These are phyloP conservation scores for Colletotrichum plurivorum DNA, from an alignment of 2,329 filamentous ascomycete genomes.

Conservation along the genomic window DNA sequence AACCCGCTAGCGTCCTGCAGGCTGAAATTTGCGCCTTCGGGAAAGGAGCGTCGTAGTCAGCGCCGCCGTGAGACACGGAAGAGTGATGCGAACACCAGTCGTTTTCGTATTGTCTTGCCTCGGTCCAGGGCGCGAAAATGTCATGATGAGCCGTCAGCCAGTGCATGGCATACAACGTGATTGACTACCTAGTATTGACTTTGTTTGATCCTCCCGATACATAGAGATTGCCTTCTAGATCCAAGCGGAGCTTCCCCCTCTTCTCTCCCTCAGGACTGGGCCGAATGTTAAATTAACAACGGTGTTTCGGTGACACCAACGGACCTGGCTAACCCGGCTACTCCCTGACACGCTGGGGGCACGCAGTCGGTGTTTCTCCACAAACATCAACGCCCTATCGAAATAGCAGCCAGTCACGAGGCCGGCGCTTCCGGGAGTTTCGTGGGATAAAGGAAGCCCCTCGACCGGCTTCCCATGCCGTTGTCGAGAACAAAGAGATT, in stretches of 20 bases:
- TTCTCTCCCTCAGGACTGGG: neutral
- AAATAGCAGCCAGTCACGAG: neutral
- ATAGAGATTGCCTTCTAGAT: constrained; percentile 18
- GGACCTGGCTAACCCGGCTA: constrained; percentile 1
- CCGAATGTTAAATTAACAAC: constrained; percentile 27
- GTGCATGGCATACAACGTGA: neutral
- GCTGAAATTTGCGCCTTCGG: constrained; percentile 1
- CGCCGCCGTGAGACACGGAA: constrained; percentile 15
- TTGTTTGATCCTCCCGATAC: constrained; percentile 31
- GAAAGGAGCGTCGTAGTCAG: constrained; percentile 2
- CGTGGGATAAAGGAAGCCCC: neutral
- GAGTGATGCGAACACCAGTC: neutral
- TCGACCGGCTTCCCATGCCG: constrained; percentile 13
- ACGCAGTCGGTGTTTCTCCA: neutral
- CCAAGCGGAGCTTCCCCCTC: constrained; percentile 9
- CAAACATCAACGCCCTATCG: constrained; percentile 5
- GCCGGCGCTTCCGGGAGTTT: constrained; percentile 10
- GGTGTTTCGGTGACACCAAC: constrained; percentile 20
- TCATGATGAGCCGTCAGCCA: too few relatives aligned
- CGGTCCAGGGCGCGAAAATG: neutral
- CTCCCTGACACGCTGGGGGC: neutral
- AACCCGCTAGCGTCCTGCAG: constrained; percentile 20
- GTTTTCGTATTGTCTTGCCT: constrained; percentile 14
- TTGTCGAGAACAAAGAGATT: constrained; percentile 10
- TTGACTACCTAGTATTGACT: neutral